Base-by-base conservation (phyloP, 1,284 basidiomycete genomes). In the Moniliella sp. region DNA sequence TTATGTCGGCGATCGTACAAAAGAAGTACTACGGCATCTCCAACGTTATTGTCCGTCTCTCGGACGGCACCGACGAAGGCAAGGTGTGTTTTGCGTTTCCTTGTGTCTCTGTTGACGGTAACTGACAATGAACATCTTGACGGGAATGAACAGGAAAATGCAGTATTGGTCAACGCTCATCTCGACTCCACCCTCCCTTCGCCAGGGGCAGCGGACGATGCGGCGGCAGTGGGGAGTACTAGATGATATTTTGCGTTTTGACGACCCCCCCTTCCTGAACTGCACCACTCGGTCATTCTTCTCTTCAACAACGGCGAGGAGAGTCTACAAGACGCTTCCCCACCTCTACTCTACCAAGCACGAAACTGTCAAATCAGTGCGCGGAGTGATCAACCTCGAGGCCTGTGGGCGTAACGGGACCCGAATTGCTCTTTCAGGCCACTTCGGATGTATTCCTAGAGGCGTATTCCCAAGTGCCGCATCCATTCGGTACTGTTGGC, bases 271-370 rank as follows among this genome's bases (percentile, higher is more conserved):
- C 25, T 25, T 12, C 76, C 74, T 74, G 65, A 72, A 8, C 78
- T 86, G 0, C 70, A 70, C 33, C 74, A 84, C 56, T 70, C 81
- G 3, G 69, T 86, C 42, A 69, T 97, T 8, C 83, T 97, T 55
- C 64, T 94, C 39, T 94, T 91, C 67, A 94, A 94, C 53, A 74
- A 91, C 41, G 91, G 78, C 4, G 86, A 97, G 57, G 82, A 88
- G 52, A 78, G 55, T 43, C 53, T 65, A 14, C 30, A 41, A 36
- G 31, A 31, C 21, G 28, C 33, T n/a, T 86, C 82, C n/a, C 0
- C 86, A 97, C 61, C 66, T 59, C 17, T 59, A 52, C 42, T 47
- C 53, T 28, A 57, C 56, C 28, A 50, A 57, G 30, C 48, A 59
- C 36, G 39, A 42, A 14, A 57, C 55, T 27, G 42, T 41, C 15